Evolutionary conservation across 305 asterid species (phyloP).

Genomic region (Plantago lanceolata): DNA sequence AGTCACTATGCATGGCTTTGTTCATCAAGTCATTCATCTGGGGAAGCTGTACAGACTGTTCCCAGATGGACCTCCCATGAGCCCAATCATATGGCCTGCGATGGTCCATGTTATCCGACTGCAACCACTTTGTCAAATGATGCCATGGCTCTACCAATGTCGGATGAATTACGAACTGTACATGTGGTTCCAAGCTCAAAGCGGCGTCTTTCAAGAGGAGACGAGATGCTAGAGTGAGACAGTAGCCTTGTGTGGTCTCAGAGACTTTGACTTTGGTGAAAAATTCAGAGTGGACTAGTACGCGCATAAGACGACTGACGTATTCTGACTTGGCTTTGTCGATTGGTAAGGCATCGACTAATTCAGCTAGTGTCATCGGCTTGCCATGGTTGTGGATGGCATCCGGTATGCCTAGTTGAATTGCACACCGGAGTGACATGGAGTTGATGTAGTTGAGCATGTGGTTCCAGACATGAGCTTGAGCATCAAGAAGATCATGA

Average conservation of each 20-base stretch:
- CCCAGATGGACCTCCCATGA: slow-evolving; percentile 31
- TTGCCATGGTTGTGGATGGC: slow-evolving; percentile 32
- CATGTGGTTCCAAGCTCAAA: not conserved
- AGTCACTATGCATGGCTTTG: slow-evolving; percentile 36
- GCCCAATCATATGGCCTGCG: slow-evolving; percentile 10
- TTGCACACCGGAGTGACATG: slow-evolving; percentile 23
- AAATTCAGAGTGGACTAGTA: slow-evolving; percentile 28
- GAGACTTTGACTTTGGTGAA: slow-evolving; percentile 17
- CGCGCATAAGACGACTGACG: slow-evolving; percentile 31
- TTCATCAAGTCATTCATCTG: slow-evolving; percentile 29
- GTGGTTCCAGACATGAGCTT: slow-evolving; percentile 36
- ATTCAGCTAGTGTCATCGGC: slow-evolving; percentile 33
- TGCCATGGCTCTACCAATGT: slow-evolving; percentile 26
- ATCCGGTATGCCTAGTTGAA: slow-evolving; percentile 36
- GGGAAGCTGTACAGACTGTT: slow-evolving; percentile 6
- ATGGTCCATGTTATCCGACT: slow-evolving; percentile 16
- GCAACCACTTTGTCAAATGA: slow-evolving; percentile 33
- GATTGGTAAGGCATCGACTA: slow-evolving; percentile 26
- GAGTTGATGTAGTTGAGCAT: slow-evolving; percentile 21
- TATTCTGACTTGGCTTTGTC: slow-evolving; percentile 25
- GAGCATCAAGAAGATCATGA: slow-evolving; percentile 30
- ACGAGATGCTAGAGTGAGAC: slow-evolving; percentile 26
- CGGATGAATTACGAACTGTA: slow-evolving; percentile 26
- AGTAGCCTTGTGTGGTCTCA: slow-evolving; percentile 21
- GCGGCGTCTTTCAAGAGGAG: slow-evolving; percentile 30